Base-by-base conservation (phyloP, 108 stramenopile genomes). In the Nitzschia sp. region DNA sequence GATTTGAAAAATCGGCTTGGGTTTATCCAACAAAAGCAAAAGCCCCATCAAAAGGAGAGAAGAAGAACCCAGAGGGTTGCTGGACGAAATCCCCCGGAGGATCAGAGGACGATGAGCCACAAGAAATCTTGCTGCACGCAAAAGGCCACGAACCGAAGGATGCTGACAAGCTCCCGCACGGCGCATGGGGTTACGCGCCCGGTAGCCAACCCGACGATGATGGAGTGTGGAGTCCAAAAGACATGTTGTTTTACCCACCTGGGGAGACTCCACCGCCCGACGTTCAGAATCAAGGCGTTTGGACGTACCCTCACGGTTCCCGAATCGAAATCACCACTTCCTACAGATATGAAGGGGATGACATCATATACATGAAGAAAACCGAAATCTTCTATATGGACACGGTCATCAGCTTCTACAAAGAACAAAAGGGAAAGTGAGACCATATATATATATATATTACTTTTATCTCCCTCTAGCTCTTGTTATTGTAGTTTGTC, bases 231-330 rank as follows among this genome's bases (percentile, higher is more conserved):
- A 59, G 46, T 53, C 71, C 71, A 16, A 41, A 63, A 46, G 63
- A 72, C 33, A 56, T 72, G 28, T 8, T 63, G 0, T 63, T 72
- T n/a, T 72, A 45, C 34, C 55, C 71, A 53, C 71, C 71, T 28
- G 47, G 53, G 15, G 34, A 33, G 29, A 30, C 2, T 21, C 56
- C 57, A 15, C 57, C 53, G 0, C 32, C 29, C 29, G 64, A 65
- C 30, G 19, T 50, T 22, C 47, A 50, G 23, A 19, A 50, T 3
- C 64, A 1, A 34, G 64, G 64, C 28, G 44, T 34, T 15, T 65
- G 64, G 64, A 65, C 64, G 28, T 61, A 61, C 5, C 60, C 60
- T 23, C 36, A 61, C 5, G 60, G 60, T 0, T 61, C 60, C 17
- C 17, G 60, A 25, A 61, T 27, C 23, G 60, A 61, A 45, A 27